These are phyloP conservation scores for Alternaria incomplexa DNA, from an alignment of 2,329 filamentous ascomycete genomes.

Conservation along the genomic window DNA sequence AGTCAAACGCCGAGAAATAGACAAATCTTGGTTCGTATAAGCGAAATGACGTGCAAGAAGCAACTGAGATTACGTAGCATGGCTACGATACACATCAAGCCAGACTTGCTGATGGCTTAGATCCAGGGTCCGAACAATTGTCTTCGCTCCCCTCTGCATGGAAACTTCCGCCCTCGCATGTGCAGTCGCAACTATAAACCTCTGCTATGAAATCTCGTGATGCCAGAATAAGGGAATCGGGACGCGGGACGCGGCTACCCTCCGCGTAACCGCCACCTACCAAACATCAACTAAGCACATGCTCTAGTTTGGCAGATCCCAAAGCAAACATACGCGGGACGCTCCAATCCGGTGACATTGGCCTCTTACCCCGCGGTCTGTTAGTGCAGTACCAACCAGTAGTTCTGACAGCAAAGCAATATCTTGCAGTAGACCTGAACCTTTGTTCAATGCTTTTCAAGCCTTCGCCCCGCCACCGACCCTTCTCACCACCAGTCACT, in stretches of 20 bases:
- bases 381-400: background rate
- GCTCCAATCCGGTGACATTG: background rate
- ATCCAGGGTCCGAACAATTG: background rate
- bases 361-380: background rate
- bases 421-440: background rate
- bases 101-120: background rate
- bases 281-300: background rate
- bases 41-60: background rate
- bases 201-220: background rate
- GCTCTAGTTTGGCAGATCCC: background rate
- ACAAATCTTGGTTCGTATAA: background rate
- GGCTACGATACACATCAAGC: background rate
- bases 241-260: background rate
- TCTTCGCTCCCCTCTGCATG: background rate
- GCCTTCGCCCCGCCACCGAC: background rate
- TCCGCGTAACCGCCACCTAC: background rate
- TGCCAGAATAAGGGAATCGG: background rate
- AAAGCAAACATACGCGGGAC: background rate
- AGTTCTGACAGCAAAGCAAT: slow-evolving; percentile 1
- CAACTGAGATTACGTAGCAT: background rate
- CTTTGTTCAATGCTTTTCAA: slow-evolving; percentile 1
- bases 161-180: background rate
- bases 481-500: background rate
- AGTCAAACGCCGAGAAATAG: background rate
- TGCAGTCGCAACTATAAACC: background rate